Percentiles rank a stretch among this genome's conserved stretches.
Conservation (phyloP, 805 yeast species). For the Barnettozyma salicaria region DNA sequence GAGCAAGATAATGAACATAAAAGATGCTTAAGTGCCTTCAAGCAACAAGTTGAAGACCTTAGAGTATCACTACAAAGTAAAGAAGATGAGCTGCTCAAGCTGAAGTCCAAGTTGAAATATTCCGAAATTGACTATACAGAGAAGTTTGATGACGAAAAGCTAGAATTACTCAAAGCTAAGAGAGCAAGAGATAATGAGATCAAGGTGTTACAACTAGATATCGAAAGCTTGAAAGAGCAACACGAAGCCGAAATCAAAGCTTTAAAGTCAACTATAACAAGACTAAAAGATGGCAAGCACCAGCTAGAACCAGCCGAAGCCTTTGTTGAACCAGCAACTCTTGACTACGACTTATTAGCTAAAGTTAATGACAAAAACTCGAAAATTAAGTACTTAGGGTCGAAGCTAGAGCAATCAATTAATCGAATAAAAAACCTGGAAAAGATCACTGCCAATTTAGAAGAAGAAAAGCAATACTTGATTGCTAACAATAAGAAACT, state of each 20-base stretch:
- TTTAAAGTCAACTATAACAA: constrained; percentile 26
- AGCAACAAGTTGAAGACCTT: constrained; percentile 22
- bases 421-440: constrained; percentile 28
- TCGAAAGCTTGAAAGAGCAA: constrained; percentile 31
- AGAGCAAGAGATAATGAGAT: constrained; percentile 35
- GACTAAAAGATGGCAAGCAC: constrained; percentile 3
- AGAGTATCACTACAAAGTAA: constrained; percentile 27
- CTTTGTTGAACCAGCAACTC: constrained; percentile 1
- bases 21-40: constrained; percentile 18
- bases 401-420: constrained; percentile 21
- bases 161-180: constrained; percentile 32
- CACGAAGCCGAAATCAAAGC: constrained; percentile 32
- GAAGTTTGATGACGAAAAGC: constrained; percentile 32
- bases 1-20: constrained; percentile 20
- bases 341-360: constrained; percentile 24
- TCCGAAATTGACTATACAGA: constrained; percentile 27
- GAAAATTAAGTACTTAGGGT: constrained; percentile 21
- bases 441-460: constrained; percentile 26
- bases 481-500: constrained; percentile 29
- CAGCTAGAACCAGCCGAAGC: neutral
- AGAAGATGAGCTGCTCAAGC: constrained; percentile 32
- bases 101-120: constrained; percentile 31
- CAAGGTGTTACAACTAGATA: constrained; percentile 33
- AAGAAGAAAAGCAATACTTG: constrained; percentile 28
- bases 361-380: constrained; percentile 23